Conservation (phyloP, 2,329 filamentous ascomycete species). For the Apiospora malaysiana region DNA sequence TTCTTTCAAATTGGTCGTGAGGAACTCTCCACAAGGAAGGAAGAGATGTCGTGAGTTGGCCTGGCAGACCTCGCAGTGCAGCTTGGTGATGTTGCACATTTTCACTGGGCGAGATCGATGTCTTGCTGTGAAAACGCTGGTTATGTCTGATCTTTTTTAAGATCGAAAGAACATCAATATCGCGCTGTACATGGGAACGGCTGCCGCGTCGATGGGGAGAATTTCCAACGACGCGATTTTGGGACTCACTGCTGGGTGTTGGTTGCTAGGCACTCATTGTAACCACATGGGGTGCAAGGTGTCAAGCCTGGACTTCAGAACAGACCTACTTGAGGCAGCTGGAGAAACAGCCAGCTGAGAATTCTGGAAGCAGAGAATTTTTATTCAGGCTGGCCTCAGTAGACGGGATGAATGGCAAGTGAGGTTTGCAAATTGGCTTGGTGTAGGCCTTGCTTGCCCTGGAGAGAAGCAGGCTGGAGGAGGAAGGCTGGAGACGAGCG, state of each 20-base stretch:
- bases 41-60: neutral
- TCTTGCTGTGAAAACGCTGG: neutral
- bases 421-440: neutral
- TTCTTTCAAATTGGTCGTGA: neutral
- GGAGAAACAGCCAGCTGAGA: too few species aligned
- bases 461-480: neutral
- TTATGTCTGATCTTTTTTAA: neutral
- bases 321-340: neutral
- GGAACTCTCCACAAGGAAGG: neutral
- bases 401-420: neutral
- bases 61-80: constrained; percentile 12
- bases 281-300: neutral
- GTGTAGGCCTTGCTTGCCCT: neutral
- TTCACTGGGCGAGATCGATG: neutral
- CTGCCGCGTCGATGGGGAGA: neutral
- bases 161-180: neutral
- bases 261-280: neutral
- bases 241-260: neutral
- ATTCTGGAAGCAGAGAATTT: neutral
- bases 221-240: too few species aligned
- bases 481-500: neutral
- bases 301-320: neutral
- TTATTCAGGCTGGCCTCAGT: neutral
- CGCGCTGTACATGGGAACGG: neutral
- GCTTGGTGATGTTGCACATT: constrained; percentile 3